Percentiles rank a stretch among this genome's conserved stretches.
Conservation (phyloP, 495 filamentous ascomycete genomes). For the Tirmania nivea region DNA sequence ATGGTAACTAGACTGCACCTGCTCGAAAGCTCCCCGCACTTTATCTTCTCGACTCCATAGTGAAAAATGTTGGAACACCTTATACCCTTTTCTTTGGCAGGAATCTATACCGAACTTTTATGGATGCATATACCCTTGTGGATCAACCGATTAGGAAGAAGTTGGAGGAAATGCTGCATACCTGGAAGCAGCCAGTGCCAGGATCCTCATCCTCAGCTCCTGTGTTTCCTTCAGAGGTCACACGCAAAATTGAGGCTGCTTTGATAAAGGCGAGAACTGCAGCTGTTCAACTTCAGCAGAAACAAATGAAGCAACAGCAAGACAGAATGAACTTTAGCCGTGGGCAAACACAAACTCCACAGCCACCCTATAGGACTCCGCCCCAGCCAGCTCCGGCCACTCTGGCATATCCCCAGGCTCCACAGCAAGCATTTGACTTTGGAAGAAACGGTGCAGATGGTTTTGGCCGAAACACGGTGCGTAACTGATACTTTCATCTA, state of each 20-base stretch:
- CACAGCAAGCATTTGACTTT: constrained; percentile 14
- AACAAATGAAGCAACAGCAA: constrained; percentile 38
- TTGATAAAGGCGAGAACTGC: constrained; percentile 70
- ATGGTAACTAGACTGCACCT: constrained; percentile 43
- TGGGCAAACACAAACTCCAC: neutral
- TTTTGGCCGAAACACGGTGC: constrained; percentile 20
- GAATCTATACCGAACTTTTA: constrained; percentile 81
- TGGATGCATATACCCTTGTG: constrained; percentile 82
- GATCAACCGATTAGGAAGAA: constrained; percentile 60
- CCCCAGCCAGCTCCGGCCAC: constrained; percentile 4
- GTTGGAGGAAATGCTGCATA: constrained; percentile 92
- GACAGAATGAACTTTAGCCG: constrained; percentile 3
- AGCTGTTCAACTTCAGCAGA: constrained; percentile 47
- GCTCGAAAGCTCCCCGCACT: constrained; percentile 73
- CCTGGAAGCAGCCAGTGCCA: constrained; percentile 91
- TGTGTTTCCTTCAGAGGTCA: constrained; percentile 69
- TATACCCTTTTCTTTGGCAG: constrained; percentile 86
- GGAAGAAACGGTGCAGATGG: constrained; percentile 11
- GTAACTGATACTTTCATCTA: constrained; percentile 1
- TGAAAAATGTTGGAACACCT: constrained; percentile 94
- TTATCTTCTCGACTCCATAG: constrained; percentile 95
- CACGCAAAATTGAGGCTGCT: constrained; percentile 76
- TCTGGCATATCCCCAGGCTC: neutral
- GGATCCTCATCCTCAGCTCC: constrained; percentile 72
- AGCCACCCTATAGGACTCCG: constrained; percentile 4